Evolutionary conservation across 345 rosid species (phyloP), one percentile per base, ranked within the genome.

Genomic region (Euphorbia peplus): DNA sequence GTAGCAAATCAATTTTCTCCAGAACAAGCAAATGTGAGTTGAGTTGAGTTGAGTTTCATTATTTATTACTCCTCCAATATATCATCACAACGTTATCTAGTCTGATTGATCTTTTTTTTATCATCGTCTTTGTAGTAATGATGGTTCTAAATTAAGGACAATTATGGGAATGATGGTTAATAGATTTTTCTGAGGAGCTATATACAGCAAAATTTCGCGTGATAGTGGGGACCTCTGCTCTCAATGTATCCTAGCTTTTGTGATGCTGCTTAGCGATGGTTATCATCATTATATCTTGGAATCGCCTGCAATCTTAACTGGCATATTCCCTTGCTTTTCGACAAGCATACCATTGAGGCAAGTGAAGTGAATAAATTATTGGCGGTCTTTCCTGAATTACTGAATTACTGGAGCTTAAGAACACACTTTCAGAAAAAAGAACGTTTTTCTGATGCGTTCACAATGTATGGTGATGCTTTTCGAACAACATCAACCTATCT

Each of bases 1-100:
- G 90, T 91, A 80, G 87, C 29, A 9, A 60, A 37, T 13, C 18
- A 39, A 61, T 5, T 25, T 39, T n/a, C 53, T 59, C 32, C 10
- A 14, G 48, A 63, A 57, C 30, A 14, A 59, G 4, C 28, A 68
- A 9, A 25, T 44, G 60, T 32, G 37, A 32, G 37, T 32, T n/a
- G n/a, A n/a, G n/a, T n/a, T 60, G 63, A 72, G 70, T 51, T 39
- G 26, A 35, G 42, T 29, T 11, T 42, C 29, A 14, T 4, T 32
- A 29, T 5, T 19, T 6, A 8, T 39, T 53, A 21, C 7, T 2
- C 29, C 11, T n/a, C 42, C 30, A 19, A 55, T 19, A 46, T 46
- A 21, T 8, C 13, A 57, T 16, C 13, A 28, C 10, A 19, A 30
- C 18, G 18, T 25, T 3, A 58, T 29, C 14, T 16, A 6, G 28